A percentile compares a stretch with the other conserved stretches of the same genome.
Evolutionary conservation across 371 early-diverging fungal species (phyloP).

Genomic region (Caulochytrium protostelioides): DNA sequence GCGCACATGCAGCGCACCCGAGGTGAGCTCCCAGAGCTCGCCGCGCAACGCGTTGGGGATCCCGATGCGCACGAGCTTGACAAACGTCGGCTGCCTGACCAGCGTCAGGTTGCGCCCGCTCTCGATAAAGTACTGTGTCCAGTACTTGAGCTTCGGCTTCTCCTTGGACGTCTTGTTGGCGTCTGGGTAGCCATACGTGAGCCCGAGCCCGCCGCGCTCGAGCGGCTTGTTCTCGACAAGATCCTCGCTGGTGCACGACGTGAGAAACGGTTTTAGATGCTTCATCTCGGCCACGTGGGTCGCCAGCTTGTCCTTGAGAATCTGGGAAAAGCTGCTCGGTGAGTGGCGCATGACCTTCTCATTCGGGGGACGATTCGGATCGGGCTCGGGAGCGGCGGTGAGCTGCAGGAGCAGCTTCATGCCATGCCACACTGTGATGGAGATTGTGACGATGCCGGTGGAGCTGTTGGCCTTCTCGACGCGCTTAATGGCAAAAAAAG

Average conservation of each 20-base stretch:
- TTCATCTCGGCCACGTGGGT: slow-evolving; percentile 48
- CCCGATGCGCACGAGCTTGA: slow-evolving; percentile 77
- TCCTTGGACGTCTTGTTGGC: slow-evolving; percentile 41
- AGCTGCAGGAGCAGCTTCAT: slow-evolving; percentile 21
- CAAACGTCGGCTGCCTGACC: slow-evolving; percentile 53
- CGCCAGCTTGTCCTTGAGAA: slow-evolving; percentile 26
- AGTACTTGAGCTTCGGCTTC: slow-evolving; percentile 42
- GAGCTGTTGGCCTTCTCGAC: slow-evolving; percentile 52
- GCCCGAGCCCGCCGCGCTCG: slow-evolving; percentile 50
- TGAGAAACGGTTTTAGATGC: slow-evolving; percentile 54
- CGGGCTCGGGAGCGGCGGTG: too few species aligned
- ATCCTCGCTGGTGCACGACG: slow-evolving; percentile 50
- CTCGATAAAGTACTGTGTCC: slow-evolving; percentile 52
- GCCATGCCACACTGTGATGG: slow-evolving; percentile 23
- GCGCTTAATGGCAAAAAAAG: slow-evolving; percentile 67
- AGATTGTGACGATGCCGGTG: slow-evolving; percentile 13
- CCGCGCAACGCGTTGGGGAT: slow-evolving; percentile 75
- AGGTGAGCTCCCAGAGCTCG: slow-evolving; percentile 87
- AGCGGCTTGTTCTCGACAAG: slow-evolving; percentile 34
- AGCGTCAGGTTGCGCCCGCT: slow-evolving; percentile 78
- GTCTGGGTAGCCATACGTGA: slow-evolving; percentile 63
- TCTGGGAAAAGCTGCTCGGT: slow-evolving; percentile 30
- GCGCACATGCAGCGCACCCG: slow-evolving; percentile 72
- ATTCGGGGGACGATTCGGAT: too few species aligned
- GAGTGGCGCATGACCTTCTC: too few species aligned